These are phyloP conservation scores for Trichosanthes cucumerina DNA, from an alignment of 306 rosid species.

Conservation along the genomic window DNA sequence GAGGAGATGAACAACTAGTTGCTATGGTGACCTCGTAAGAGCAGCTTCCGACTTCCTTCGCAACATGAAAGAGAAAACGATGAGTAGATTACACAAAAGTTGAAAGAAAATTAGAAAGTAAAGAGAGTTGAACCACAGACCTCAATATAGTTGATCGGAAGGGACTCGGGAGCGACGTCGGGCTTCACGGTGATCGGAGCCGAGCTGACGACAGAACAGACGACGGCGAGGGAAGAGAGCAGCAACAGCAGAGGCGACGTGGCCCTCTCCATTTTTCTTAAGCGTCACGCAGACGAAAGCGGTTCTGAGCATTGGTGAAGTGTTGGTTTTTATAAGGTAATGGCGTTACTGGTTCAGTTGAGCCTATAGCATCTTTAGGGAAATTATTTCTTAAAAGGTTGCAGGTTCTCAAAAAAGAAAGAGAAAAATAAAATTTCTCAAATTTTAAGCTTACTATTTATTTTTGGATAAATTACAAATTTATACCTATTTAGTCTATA, in stretches of 20 bases:
- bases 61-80: not conserved
- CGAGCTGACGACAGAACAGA: slow-evolving; percentile 17
- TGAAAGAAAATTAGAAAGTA: not conserved
- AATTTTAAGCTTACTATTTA: too few species aligned
- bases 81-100: not conserved
- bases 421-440: not conserved
- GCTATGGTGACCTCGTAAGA: not conserved
- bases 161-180: slow-evolving; percentile 21
- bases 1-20: slow-evolving; percentile 10
- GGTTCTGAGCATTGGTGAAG: not conserved
- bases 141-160: slow-evolving; percentile 22
- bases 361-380: not conserved
- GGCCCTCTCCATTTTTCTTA: not conserved
- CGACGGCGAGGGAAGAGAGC: slow-evolving; percentile 14
- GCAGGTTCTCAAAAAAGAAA: not conserved
- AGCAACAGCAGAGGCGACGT: slow-evolving; percentile 16
- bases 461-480: too few species aligned
- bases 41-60: slow-evolving; percentile 10
- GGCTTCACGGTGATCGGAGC: slow-evolving; percentile 20
- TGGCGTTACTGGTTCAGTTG: not conserved
- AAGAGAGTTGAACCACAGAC: not conserved
- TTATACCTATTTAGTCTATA: too few species aligned
- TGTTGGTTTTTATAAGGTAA: not conserved
- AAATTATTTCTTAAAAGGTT: not conserved
- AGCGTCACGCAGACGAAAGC: not conserved